phyloP scores from a whole-genome alignment of 345 rosid species.

The Eucalyptus microcorys region DNA sequence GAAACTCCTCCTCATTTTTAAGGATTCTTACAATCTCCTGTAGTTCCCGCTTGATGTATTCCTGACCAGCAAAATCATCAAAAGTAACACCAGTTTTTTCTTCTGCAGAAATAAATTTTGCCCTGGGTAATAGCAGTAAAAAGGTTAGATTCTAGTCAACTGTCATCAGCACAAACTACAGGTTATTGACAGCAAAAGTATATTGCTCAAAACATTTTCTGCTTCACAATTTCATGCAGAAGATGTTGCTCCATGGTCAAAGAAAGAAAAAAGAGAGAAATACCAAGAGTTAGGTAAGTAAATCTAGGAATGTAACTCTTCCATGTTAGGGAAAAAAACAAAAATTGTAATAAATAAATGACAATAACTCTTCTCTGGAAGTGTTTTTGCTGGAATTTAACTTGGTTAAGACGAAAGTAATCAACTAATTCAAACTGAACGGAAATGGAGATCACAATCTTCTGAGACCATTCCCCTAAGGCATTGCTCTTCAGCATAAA shows the following conservation, averaged over 20 bases:
- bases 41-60: slow-evolving; percentile 82
- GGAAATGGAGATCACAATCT: not conserved
- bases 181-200: not conserved
- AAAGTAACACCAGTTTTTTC: slow-evolving; percentile 92
- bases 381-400: not conserved
- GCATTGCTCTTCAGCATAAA: not conserved
- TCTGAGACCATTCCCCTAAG: not conserved
- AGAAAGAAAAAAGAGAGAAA: not conserved
- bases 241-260: not conserved
- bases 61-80: slow-evolving; percentile 98
- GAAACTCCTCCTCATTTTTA: slow-evolving; percentile 89
- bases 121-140: slow-evolving; percentile 25
- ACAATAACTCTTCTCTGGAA: not conserved
- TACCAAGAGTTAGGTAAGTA: not conserved
- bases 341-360: not conserved
- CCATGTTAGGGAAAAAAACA: not conserved
- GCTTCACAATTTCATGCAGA: not conserved
- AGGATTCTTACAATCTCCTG: slow-evolving; percentile 86
- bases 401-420: not conserved
- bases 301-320: not conserved
- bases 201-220: not conserved
- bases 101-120: slow-evolving; percentile 92
- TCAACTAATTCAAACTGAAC: not conserved
- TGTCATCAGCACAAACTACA: not conserved
- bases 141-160: not conserved